A percentile compares a stretch with the other conserved stretches of the same genome.
Evolutionary conservation across 2,329 filamentous ascomycete genomes (phyloP).

Genomic region (Diaporthe nobilis): DNA sequence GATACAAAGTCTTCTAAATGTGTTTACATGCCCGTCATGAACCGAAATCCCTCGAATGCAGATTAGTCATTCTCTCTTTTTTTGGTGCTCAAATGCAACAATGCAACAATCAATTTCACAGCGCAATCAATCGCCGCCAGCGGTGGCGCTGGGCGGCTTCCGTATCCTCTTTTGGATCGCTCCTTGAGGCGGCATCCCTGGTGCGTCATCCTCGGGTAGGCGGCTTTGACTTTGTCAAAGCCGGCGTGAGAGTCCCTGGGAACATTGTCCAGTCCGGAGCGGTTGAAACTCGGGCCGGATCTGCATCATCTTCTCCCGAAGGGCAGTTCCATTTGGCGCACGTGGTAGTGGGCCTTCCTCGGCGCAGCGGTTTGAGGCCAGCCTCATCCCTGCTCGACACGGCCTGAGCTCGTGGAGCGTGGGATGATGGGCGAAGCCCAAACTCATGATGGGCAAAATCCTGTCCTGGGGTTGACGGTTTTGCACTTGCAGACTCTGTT

Average conservation of each 20-base stretch:
- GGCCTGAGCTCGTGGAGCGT: constrained; percentile 20
- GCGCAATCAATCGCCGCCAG: constrained; percentile 2
- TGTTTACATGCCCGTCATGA: constrained; percentile 33
- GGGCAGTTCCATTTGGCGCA: background rate
- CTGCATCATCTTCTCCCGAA: background rate
- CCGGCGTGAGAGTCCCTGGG: background rate
- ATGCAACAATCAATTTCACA: constrained; percentile 2
- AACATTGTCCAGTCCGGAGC: background rate
- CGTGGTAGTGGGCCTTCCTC: background rate
- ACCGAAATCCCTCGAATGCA: constrained; percentile 27
- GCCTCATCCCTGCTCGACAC: constrained; percentile 29
- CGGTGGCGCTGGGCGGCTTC: background rate
- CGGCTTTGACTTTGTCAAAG: background rate
- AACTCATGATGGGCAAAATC: background rate
- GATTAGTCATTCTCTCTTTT: constrained; percentile 16
- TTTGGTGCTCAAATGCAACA: background rate
- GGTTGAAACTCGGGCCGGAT: background rate
- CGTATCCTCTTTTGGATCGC: background rate
- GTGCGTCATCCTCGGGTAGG: background rate
- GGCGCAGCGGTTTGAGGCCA: constrained; percentile 17
- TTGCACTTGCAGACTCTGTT: constrained; percentile 37
- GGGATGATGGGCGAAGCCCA: background rate
- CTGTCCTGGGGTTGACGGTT: constrained; percentile 6
- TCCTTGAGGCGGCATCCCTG: background rate
- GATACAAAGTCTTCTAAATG: constrained; percentile 36